Conservation (phyloP, 2,329 filamentous ascomycete species). For the Coniella lustricola region DNA sequence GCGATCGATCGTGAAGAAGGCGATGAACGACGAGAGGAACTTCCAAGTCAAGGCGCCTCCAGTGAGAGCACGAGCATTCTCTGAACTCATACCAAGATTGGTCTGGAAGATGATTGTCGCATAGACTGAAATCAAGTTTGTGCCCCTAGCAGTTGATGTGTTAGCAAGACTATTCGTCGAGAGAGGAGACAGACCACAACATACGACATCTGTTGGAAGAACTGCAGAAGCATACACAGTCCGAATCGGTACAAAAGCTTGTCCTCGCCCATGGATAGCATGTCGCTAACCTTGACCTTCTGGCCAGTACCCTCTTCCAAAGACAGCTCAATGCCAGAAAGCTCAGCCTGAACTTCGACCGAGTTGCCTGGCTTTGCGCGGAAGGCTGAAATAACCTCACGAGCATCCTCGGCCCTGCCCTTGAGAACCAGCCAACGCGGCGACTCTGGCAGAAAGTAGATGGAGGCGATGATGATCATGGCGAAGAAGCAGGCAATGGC, state of each 20-base stretch:
- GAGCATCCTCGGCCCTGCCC: conserved; percentile 13
- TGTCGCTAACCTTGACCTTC: conserved; percentile 32
- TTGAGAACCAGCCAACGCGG: conserved; percentile 17
- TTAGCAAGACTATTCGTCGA: neutral
- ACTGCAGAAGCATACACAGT: conserved; percentile 42
- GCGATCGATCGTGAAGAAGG: conserved; percentile 44
- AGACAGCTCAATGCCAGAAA: conserved; percentile 15
- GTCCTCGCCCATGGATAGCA: conserved; percentile 43
- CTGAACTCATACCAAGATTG: conserved; percentile 32
- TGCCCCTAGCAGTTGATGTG: conserved; percentile 24
- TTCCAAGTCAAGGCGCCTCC: conserved; percentile 49
- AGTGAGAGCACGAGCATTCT: conserved; percentile 34
- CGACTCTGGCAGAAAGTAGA: conserved; percentile 17
- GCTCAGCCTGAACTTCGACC: conserved; percentile 14
- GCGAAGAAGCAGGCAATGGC: conserved; percentile 15
- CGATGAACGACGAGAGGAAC: conserved; percentile 43
- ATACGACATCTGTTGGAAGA: conserved; percentile 41
- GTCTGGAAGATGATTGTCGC: conserved; percentile 32
- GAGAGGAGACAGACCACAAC: neutral
- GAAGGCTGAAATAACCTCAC: conserved; percentile 15
- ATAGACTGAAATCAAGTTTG: conserved; percentile 42
- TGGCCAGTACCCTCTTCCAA: conserved; percentile 27
- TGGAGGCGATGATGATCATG: conserved; percentile 7
- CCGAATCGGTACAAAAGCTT: conserved; percentile 43
- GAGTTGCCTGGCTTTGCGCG: conserved; percentile 13